A percentile compares a stretch with the other conserved stretches of the same genome.
phyloP scores from a whole-genome alignment of 148 eudicot genomes.

The Silene conica region DNA sequence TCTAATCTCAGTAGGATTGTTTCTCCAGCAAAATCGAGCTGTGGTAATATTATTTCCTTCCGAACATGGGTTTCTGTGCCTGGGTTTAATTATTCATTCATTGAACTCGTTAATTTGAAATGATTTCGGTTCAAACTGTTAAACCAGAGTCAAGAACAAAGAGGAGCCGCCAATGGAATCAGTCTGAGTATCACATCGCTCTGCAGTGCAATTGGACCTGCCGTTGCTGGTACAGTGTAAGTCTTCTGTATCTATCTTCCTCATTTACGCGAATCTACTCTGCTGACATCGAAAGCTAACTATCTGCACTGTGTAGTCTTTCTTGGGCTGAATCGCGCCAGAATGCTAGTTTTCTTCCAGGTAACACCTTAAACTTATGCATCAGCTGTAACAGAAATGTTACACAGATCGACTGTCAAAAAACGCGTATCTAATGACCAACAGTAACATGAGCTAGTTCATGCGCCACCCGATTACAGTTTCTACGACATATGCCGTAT shows the following conservation, averaged over 20 bases:
- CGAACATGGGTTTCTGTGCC: too few species aligned
- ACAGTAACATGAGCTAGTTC: too few species aligned
- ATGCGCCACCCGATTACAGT: too few species aligned
- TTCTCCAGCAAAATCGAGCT: conserved; percentile 40
- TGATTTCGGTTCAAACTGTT: background rate
- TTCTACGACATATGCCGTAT: too few species aligned
- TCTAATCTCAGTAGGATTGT: conserved; percentile 32
- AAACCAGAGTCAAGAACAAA: conserved; percentile 48
- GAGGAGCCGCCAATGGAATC: conserved; percentile 76
- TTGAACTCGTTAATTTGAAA: background rate
- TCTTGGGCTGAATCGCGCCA: conserved; percentile 32
- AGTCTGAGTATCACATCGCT: conserved; percentile 57
- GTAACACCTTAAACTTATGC: too few species aligned
- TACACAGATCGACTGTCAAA: too few species aligned
- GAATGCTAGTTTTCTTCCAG: conserved; percentile 29
- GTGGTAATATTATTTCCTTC: conserved; percentile 32
- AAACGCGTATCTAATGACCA: too few species aligned
- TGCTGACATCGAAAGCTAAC: background rate
- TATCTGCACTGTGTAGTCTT: conserved; percentile 31
- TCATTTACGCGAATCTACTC: background rate
- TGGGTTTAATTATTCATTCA: background rate
- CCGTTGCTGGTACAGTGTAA: conserved; percentile 61
- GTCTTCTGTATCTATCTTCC: conserved; percentile 8
- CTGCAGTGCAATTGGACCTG: conserved; percentile 60
- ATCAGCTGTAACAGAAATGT: too few species aligned